Base-by-base conservation (phyloP, 2,329 filamentous ascomycete genomes). In the Talaromyces sp. region DNA sequence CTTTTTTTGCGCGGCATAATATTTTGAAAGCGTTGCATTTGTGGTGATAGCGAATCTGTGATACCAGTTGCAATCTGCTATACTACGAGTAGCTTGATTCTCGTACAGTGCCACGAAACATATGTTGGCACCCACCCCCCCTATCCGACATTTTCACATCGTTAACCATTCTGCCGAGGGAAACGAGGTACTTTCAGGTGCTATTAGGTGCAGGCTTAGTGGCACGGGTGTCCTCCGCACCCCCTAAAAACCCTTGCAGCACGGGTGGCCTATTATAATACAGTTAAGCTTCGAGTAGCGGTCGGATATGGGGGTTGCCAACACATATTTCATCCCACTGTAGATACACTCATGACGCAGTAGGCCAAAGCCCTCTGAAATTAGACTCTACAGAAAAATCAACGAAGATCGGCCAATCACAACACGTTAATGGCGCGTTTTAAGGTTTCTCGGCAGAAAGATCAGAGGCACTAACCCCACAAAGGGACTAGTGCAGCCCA, bases 1-100 rank as follows among this genome's bases (percentile, higher is more conserved):
- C 86, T 22, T 93, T 90, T 74, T 93, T 90, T 73, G 83, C 90
- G 69, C 84, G 87, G n/a, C 85, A 94, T 73, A 89, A 95, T 75
- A 80, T 94, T 27, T 78, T 95, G 56, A 80, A 81, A 70, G 78
- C 83, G 63, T 65, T 76, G 17, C 68, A 72, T 69, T 68, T 77
- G 22, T 70, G 70, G 69, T 77, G 50, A 54, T 11, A 39, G 27
- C 27, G 27, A 27, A 27, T 27, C 27, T 5, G 47, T 47, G 13
- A 31, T 50, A 50, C 25, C 13, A 37, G 11, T 17, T 15, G 2
- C 15, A 52, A 13, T 41, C 15, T 39, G 37, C 37, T 39, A 22
- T 22, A 22, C 22, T 22, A 22, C 22, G 22, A 22, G 22, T 41
- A n/a, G 41, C 10, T 7, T 43, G n/a, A 43, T 19, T 43, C 27